Base-by-base conservation (phyloP, 2,329 filamentous ascomycete species). In the Pseudocercospora ulei region DNA sequence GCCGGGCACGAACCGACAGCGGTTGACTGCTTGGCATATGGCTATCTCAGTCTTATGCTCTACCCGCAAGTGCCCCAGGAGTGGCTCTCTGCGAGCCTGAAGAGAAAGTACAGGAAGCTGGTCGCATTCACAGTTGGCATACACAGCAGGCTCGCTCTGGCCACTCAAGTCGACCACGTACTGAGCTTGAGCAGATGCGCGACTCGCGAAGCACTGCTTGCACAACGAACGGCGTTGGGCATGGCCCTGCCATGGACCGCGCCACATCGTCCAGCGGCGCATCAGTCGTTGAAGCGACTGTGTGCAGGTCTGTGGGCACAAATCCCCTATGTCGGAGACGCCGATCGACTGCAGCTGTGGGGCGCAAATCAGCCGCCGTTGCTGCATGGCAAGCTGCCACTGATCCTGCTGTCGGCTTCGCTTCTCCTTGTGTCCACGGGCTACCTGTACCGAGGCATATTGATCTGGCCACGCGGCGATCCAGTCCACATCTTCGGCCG, bases 1-100 rank as follows among this genome's bases (percentile, higher is more conserved):
- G 63, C 82, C 1, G 65, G 64, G 7, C 57, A 64, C 1, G 54
- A 64, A n/a, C 69, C 74, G 0, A 75, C 75, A 2, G 75, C 72
- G 38, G 62, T 92, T 14, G 87, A 95, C 60, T 94, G 83, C 56
- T 60, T 95, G 30, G 78, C 76, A 0, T 75, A 84, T 53, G 90
- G 79, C 7, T 93, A 92, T 58, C 65, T 96, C 22, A 71, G 76
- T 1, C 64, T 95, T 34, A 81, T 90, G 66, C 66, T 80, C 1
- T 67, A 72, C 14, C 72, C 78, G 1, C 61, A 71, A 5, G 57
- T 82, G 13, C 74, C 76, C 9, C 72, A 77, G 38, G 60, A 71
- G 11, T 83, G 77, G 77, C 61, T 82, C 3, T 64, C 66, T 41
- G 69, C 75, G 35, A 68, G 70, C 1, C 67, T 82, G 54, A 58